A percentile compares a stretch with the other conserved stretches of the same genome.
These are phyloP conservation scores for Xylariaceae sp. DNA, from an alignment of 2,329 filamentous ascomycete species.

Conservation along the genomic window DNA sequence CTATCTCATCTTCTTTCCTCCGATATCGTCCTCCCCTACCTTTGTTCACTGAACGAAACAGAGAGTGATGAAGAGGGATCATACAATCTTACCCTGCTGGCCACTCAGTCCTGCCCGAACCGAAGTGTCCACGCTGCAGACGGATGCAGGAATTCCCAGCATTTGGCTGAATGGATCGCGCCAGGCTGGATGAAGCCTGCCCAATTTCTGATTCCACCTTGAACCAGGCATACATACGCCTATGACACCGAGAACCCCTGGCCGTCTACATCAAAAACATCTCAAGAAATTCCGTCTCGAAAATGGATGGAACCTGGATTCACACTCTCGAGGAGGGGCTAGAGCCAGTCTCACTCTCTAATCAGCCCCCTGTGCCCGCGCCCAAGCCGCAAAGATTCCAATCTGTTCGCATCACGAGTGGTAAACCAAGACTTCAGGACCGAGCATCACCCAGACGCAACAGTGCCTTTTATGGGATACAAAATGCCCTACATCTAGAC, in stretches of 20 bases:
- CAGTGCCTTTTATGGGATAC: constrained; percentile 14
- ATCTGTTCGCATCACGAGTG: constrained; percentile 14
- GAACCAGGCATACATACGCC: background rate
- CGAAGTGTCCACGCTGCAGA: background rate
- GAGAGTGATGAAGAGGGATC: constrained; percentile 1
- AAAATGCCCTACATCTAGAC: constrained; percentile 2
- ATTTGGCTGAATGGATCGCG: background rate
- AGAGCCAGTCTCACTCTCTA: constrained; percentile 15
- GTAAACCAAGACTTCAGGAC: constrained; percentile 9
- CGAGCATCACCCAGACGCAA: constrained; percentile 11
- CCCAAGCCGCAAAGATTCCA: constrained; percentile 21
- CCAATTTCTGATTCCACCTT: background rate
- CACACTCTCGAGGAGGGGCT: constrained; percentile 18
- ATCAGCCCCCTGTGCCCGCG: constrained; percentile 12
- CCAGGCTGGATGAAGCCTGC: background rate
- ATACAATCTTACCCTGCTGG: background rate
- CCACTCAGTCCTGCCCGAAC: background rate
- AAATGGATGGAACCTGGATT: constrained; percentile 20
- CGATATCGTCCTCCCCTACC: background rate
- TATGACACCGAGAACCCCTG: background rate
- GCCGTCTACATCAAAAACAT: background rate
- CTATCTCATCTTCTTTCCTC: too few species aligned
- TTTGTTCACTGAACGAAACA: background rate
- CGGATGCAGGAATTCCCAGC: background rate
- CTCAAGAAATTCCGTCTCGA: background rate